phyloP scores from a whole-genome alignment of 2,329 filamentous ascomycete genomes.

The Tolypocladium ovalisporum region DNA sequence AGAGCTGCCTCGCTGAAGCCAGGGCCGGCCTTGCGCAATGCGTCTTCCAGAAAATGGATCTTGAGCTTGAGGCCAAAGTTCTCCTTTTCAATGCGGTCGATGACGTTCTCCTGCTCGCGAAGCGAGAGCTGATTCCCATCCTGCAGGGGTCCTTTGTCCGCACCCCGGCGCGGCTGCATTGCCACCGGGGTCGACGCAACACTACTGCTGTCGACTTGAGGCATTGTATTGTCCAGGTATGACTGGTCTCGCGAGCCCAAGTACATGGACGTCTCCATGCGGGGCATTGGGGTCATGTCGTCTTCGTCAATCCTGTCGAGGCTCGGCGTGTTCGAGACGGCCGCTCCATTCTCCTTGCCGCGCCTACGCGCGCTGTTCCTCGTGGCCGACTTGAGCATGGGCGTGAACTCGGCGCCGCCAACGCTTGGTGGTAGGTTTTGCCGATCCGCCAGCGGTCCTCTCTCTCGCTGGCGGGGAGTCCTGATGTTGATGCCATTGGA shows the following conservation, averaged over 20 bases:
- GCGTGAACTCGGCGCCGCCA: conserved; percentile 77
- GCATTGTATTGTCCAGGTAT: conserved; percentile 59
- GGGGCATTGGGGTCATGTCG: conserved; percentile 64
- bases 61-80: conserved; percentile 96
- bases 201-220: conserved; percentile 69
- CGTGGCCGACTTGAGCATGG: conserved; percentile 73
- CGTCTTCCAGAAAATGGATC: conserved; percentile 92
- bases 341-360: conserved; percentile 51
- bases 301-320: conserved; percentile 56
- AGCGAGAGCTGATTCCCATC: conserved; percentile 86
- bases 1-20: conserved; percentile 83
- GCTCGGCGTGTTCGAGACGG: conserved; percentile 57
- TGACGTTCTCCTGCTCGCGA: conserved; percentile 88
- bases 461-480: conserved; percentile 60
- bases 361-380: conserved; percentile 57
- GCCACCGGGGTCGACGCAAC: conserved; percentile 73
- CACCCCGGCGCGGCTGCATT: conserved; percentile 51
- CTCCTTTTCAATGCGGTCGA: conserved; percentile 95
- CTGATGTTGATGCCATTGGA: conserved; percentile 46
- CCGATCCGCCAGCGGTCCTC: conserved; percentile 59
- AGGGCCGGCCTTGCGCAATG: conserved; percentile 73
- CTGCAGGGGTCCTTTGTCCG: conserved; percentile 58
- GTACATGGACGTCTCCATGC: conserved; percentile 62
- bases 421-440: conserved; percentile 58
- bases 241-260: conserved; percentile 54